Conservation (phyloP, 352 stramenopile genomes). For the Phytophthora pseudosyringae region DNA sequence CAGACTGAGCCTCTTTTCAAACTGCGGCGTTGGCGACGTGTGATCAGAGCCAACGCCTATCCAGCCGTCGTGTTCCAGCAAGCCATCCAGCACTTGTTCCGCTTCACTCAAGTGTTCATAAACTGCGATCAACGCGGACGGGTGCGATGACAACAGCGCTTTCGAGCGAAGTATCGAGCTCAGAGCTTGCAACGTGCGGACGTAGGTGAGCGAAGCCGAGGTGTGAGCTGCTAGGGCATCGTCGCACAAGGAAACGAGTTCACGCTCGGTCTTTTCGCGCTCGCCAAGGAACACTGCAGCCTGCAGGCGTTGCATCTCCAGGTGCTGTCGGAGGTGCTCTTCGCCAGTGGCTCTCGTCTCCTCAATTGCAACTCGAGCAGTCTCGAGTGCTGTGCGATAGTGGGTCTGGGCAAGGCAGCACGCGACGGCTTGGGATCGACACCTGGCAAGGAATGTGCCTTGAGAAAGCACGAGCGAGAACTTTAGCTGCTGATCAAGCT, state of each 20-base stretch:
- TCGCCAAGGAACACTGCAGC: constrained; percentile 50
- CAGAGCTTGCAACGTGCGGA: constrained; percentile 45
- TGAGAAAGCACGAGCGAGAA: constrained; percentile 39
- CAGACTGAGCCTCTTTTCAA: constrained; percentile 52
- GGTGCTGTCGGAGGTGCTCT: constrained; percentile 45
- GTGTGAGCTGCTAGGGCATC: constrained; percentile 25
- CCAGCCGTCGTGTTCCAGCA: constrained; percentile 69
- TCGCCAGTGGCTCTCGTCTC: constrained; percentile 49
- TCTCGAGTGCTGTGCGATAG: constrained; percentile 38
- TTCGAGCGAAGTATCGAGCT: constrained; percentile 47
- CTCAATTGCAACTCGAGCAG: constrained; percentile 38
- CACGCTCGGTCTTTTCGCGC: constrained; percentile 27
- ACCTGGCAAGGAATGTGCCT: constrained; percentile 50
- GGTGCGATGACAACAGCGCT: constrained; percentile 25
- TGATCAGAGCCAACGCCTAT: constrained; percentile 39
- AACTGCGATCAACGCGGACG: constrained; percentile 18
- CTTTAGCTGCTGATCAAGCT: constrained; percentile 50
- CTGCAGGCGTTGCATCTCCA: constrained; percentile 51
- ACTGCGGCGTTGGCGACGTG: constrained; percentile 2
- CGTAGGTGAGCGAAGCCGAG: constrained; percentile 42
- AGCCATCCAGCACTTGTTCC: constrained; percentile 44
- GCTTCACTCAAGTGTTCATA: constrained; percentile 43
- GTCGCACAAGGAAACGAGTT: constrained; percentile 37
- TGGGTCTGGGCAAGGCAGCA: constrained; percentile 46
- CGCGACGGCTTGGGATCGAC: constrained; percentile 41